These are phyloP conservation scores for Silene noctiflora DNA, from an alignment of 179 eudicot species.

Conservation along the genomic window DNA sequence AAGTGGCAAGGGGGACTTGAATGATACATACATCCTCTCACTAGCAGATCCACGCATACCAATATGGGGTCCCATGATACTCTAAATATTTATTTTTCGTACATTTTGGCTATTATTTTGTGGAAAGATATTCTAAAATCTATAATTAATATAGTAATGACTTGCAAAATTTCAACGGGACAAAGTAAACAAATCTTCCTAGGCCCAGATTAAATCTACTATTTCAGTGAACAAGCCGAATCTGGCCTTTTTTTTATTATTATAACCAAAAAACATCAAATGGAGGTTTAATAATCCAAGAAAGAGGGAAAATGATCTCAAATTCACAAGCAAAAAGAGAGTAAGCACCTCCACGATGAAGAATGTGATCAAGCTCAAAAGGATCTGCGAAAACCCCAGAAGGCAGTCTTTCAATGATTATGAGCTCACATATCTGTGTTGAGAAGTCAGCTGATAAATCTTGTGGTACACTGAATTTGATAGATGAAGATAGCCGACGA, in stretches of 20 bases:
- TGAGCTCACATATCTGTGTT: conserved; percentile 45
- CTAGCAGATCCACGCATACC: neutral
- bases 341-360: conserved; percentile 60
- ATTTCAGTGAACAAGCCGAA: neutral
- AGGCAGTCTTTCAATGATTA: conserved; percentile 72
- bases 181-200: neutral
- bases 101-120: too few relatives aligned
- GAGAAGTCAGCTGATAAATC: conserved; percentile 24
- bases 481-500: conserved; percentile 55
- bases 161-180: neutral
- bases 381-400: conserved; percentile 92
- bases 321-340: conserved; percentile 13
- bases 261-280: neutral
- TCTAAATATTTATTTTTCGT: neutral
- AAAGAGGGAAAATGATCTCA: neutral
- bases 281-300: neutral
- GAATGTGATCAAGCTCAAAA: conserved; percentile 80
- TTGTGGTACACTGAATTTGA: conserved; percentile 37
- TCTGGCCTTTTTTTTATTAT: neutral
- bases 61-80: neutral
- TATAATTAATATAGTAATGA: neutral
- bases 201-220: neutral
- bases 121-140: neutral
- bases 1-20: neutral
- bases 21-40: neutral